phyloP scores from a whole-genome alignment of 345 rosid genomes.

The Salix viminalis region DNA sequence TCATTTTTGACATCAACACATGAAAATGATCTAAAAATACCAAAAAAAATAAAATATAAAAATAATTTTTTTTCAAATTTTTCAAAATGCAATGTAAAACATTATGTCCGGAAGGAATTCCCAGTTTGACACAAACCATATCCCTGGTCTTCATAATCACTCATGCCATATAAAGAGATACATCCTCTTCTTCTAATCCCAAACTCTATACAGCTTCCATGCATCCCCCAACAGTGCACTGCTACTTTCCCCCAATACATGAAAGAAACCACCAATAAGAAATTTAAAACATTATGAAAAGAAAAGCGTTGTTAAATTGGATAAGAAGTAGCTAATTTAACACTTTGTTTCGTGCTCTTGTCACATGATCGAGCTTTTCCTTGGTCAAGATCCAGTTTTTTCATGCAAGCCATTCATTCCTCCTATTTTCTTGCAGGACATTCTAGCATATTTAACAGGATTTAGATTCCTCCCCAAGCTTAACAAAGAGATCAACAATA shows the following conservation, averaged over 20 bases:
- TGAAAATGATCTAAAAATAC: too few species aligned
- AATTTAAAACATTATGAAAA: not conserved
- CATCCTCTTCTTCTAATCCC: not conserved
- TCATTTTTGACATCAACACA: accelerated
- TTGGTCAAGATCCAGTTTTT: not conserved
- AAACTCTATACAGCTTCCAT: not conserved
- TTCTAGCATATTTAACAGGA: slow-evolving; percentile 41
- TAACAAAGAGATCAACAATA: slow-evolving; percentile 48
- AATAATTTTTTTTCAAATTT: too few species aligned
- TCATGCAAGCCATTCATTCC: not conserved
- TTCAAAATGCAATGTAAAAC: too few species aligned
- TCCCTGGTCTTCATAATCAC: not conserved
- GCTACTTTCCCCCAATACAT: too few species aligned
- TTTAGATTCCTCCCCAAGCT: slow-evolving; percentile 68
- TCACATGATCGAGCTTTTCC: not conserved
- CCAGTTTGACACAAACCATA: not conserved
- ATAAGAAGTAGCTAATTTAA: not conserved
- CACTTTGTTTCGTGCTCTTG: not conserved
- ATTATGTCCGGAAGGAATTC: not conserved
- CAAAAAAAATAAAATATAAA: too few species aligned
- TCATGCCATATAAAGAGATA: not conserved
- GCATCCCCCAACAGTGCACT: not conserved
- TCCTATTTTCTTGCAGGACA: slow-evolving; percentile 25
- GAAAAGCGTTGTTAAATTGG: not conserved
- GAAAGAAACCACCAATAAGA: not conserved